These are phyloP conservation scores for Nemophila menziesii DNA, from an alignment of 257 asterid genomes.

Conservation along the genomic window DNA sequence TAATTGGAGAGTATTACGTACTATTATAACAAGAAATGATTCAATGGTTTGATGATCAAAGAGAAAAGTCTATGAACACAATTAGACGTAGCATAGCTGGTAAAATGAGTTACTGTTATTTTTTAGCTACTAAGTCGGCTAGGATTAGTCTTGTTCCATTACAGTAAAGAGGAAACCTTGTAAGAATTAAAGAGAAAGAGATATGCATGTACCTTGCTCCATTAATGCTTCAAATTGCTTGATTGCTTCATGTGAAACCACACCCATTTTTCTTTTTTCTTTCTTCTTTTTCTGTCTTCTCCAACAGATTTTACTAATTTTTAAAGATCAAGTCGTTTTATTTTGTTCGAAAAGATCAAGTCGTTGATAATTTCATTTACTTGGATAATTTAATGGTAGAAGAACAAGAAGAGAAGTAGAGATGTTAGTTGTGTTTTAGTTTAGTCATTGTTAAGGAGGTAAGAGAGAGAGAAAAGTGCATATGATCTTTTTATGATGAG, in stretches of 20 bases:
- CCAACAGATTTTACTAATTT: not conserved
- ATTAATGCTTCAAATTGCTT: slow-evolving; percentile 41
- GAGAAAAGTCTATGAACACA: too few species aligned
- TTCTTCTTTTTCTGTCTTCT: not conserved
- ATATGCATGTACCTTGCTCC: slow-evolving; percentile 37
- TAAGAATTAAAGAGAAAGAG: too few species aligned
- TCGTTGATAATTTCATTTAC: not conserved
- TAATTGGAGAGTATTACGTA: not conserved
- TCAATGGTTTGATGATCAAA: not conserved
- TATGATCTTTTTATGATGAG: slow-evolving; percentile 5
- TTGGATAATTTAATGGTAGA: slow-evolving; percentile 2
- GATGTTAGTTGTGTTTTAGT: slow-evolving; percentile 26
- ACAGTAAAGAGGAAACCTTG: too few species aligned
- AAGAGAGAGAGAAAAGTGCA: slow-evolving; percentile 9
- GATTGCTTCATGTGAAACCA: slow-evolving; percentile 56
- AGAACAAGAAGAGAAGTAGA: slow-evolving; percentile 18
- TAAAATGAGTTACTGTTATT: slow-evolving; percentile 5
- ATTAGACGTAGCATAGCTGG: too few species aligned
- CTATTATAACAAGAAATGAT: not conserved
- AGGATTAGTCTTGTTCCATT: too few species aligned
- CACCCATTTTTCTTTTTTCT: slow-evolving; percentile 33
- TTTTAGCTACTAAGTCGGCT: too few species aligned
- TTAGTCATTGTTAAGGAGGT: not conserved
- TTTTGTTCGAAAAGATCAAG: too few species aligned
- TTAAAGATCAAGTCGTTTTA: too few species aligned